phyloP scores from a whole-genome alignment of 495 filamentous ascomycete genomes.

The Cryomyces minteri region DNA sequence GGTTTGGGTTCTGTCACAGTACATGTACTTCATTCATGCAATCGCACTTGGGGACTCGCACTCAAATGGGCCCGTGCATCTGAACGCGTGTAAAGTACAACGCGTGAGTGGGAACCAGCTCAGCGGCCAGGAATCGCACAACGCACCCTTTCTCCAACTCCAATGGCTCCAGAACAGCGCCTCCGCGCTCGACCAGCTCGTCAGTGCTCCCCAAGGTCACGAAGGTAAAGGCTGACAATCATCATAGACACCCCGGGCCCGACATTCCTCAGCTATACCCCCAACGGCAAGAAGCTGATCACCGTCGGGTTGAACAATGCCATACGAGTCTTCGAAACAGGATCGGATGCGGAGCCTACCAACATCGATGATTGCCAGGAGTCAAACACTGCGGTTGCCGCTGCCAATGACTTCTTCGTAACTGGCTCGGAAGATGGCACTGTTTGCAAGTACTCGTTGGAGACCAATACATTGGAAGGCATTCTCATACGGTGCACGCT shows the following conservation, averaged over 20 bases:
- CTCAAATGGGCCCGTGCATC: too few relatives aligned
- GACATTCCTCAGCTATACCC: slow-evolving; percentile 48
- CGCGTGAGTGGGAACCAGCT: too few relatives aligned
- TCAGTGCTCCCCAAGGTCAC: slow-evolving; percentile 10
- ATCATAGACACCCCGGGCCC: slow-evolving; percentile 44
- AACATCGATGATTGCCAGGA: slow-evolving; percentile 81
- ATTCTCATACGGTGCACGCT: slow-evolving; percentile 68
- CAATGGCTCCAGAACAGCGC: slow-evolving; percentile 6
- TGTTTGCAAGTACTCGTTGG: slow-evolving; percentile 68
- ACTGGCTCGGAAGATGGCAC: slow-evolving; percentile 85
- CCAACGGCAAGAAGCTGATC: slow-evolving; percentile 48
- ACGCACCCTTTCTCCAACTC: too few relatives aligned
- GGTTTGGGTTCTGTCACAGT: too few relatives aligned
- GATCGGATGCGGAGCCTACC: slow-evolving; percentile 73
- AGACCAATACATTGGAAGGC: slow-evolving; percentile 55
- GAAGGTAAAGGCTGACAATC: neutral
- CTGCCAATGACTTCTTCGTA: slow-evolving; percentile 69
- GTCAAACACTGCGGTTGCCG: slow-evolving; percentile 56
- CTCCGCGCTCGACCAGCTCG: slow-evolving; percentile 28
- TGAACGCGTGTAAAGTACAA: too few relatives aligned
- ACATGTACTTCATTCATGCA: too few relatives aligned
- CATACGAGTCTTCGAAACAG: slow-evolving; percentile 77
- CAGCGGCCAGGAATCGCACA: too few relatives aligned
- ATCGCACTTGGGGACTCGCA: too few relatives aligned
- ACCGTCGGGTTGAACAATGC: slow-evolving; percentile 84